Base-by-base conservation (phyloP, 495 filamentous ascomycete species). In the Lindgomyces ingoldianus region DNA sequence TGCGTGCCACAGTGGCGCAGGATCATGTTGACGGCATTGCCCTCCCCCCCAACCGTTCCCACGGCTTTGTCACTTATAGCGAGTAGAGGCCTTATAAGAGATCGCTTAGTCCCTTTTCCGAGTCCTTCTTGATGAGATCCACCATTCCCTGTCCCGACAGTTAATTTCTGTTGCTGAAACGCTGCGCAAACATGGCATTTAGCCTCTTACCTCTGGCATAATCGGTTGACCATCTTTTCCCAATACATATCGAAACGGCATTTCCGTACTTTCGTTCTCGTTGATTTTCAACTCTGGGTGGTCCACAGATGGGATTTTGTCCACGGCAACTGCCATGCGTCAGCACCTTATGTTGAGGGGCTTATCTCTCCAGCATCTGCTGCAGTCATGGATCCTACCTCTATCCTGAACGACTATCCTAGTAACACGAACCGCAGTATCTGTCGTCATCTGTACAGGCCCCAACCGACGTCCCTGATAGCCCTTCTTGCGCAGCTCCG, bases 401-500 rank as follows among this genome's bases (percentile, higher is more conserved):
- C 89, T 87, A 48, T 90, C 85, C 64, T 96, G 88, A 10, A 93
- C 83, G 16, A 98, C 88, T 73, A 95, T 84, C 60, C 95, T 85
- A 39, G 94, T 96, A 10, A 97, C 94, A 61, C 94, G 81, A 33
- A 96, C 94, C 0, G 94, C 94, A 18, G 94, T 98, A 75, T 98
- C 94, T 0, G 94, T 98, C 9, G 94, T 98, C 94, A 98, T 98
- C 76, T 98, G 94, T 68, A 92, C 85, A 16, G 93, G 91, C 0
- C 95, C 95, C 46, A 98, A 80, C 62, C 93, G 84, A 57, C 94
- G 87, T 46, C 93, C 92, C 65, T 86, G 80, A 71, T 93, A 98
- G 24, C 95, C 95, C 74, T 96, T 95, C 73, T 89, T 91, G 24
- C 94, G 85, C 50, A 98, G 79, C 72, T 98, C 94, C 11, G 89